A percentile compares a stretch with the other conserved stretches of the same genome.
Conservation (phyloP, 441 rosid genomes). For the Populus hybrid region DNA sequence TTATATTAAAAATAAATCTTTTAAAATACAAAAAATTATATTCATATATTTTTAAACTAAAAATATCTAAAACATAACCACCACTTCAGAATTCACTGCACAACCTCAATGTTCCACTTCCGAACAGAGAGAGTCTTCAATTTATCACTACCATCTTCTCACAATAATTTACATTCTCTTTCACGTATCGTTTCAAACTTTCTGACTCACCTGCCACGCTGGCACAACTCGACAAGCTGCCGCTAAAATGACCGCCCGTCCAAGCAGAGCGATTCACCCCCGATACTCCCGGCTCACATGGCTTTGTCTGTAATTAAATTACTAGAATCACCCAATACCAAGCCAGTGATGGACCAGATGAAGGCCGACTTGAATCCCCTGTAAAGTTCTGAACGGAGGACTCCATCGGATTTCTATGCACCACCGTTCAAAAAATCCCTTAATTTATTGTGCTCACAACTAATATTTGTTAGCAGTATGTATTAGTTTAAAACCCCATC, state of each 20-base stretch:
- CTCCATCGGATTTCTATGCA: neutral
- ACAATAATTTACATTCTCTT: neutral
- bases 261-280: constrained; percentile 5
- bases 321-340: constrained; percentile 2
- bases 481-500: too few species aligned
- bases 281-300: constrained; percentile 18
- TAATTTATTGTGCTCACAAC: neutral
- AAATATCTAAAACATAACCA: too few species aligned
- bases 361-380: neutral
- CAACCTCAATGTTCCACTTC: neutral
- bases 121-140: neutral
- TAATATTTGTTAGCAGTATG: neutral
- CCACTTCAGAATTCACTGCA: too few species aligned
- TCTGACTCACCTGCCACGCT: constrained; percentile 22
- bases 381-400: neutral
- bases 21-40: too few species aligned
- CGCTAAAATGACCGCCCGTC: constrained; percentile 8
- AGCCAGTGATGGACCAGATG: neutral
- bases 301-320: constrained; percentile 15
- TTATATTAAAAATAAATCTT: too few species aligned
- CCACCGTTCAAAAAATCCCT: neutral
- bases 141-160: constrained; percentile 1
- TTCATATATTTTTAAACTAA: too few species aligned
- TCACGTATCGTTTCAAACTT: constrained; percentile 7
- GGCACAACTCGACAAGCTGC: constrained; percentile 7